Evolutionary conservation across 2,329 filamentous ascomycete genomes (phyloP).

Genomic region (Colletotrichum echinochloae): DNA sequence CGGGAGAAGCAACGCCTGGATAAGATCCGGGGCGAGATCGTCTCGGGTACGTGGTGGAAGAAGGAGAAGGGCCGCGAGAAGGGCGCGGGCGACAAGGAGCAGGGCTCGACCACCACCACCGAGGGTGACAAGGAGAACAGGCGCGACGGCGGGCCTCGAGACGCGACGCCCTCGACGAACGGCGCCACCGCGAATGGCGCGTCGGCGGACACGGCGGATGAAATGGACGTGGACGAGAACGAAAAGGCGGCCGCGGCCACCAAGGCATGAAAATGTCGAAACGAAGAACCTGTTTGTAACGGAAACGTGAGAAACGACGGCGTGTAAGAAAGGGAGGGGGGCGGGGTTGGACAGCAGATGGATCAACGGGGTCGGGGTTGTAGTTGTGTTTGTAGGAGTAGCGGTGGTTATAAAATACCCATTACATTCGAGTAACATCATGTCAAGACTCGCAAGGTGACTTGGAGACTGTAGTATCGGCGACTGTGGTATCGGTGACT

Average conservation of each 20-base stretch:
- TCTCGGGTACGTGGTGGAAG: conserved; percentile 50
- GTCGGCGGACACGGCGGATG: conserved; percentile 11
- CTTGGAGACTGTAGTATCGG: background rate
- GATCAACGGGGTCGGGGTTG: background rate
- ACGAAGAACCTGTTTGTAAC: background rate
- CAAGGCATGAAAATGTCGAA: background rate
- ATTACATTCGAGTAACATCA: conserved; percentile 22
- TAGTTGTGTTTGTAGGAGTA: conserved; percentile 34
- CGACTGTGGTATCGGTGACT: background rate
- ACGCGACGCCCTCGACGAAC: conserved; percentile 1
- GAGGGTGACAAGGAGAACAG: conserved; percentile 64
- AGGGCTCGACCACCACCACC: conserved; percentile 47
- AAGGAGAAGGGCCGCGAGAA: conserved; percentile 45
- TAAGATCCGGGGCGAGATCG: conserved; percentile 48
- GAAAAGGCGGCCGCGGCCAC: background rate
- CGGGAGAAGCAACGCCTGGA: conserved; percentile 39
- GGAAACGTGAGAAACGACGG: background rate
- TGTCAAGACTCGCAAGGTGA: background rate
- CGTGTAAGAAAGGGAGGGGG: background rate
- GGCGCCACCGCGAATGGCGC: background rate
- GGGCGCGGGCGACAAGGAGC: conserved; percentile 45
- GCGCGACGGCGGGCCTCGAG: conserved; percentile 41
- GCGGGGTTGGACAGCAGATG: conserved; percentile 1
- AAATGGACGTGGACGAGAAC: conserved; percentile 23
- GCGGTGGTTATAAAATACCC: conserved; percentile 39